Conservation (phyloP, 805 yeast genomes). For the Pichia pseudocactophila region DNA sequence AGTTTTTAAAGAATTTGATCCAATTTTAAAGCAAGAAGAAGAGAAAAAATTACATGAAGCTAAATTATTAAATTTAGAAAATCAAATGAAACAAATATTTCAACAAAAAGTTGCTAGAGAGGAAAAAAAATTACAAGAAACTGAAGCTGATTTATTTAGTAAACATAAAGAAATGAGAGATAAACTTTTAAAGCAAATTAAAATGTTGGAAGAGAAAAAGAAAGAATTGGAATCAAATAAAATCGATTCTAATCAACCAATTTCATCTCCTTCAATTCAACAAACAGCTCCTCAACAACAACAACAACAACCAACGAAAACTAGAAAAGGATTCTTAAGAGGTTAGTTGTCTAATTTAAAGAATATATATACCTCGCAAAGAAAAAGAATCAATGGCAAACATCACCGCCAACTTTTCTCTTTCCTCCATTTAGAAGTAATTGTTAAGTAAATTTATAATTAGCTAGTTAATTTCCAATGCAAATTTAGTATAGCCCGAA, state of each 20-base stretch:
- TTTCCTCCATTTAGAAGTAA: no score
- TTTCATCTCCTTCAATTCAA: neutral
- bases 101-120: conserved; percentile 93
- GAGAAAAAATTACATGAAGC: conserved; percentile 91
- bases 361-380: no score
- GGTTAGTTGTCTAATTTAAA: conserved; percentile 6
- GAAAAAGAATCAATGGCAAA: no score
- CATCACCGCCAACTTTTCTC: no score
- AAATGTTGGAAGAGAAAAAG: conserved; percentile 86
- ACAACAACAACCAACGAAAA: conserved; percentile 37
- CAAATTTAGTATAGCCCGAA: no score
- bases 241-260: neutral
- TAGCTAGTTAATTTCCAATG: conserved; percentile 1
- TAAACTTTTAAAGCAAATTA: conserved; percentile 78
- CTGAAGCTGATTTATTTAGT: conserved; percentile 91
- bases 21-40: conserved; percentile 84
- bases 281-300: conserved; percentile 24
- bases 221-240: conserved; percentile 55
- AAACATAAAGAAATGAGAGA: conserved; percentile 98
- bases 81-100: conserved; percentile 94
- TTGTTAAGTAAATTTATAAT: no score
- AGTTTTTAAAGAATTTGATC: conserved; percentile 94
- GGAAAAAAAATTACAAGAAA: conserved; percentile 93
- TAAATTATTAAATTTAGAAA: conserved; percentile 85
- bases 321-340: conserved; percentile 78